These are phyloP conservation scores for Vitis hybrid DNA, from an alignment of 177 flowering plant species.

Conservation along the genomic window DNA sequence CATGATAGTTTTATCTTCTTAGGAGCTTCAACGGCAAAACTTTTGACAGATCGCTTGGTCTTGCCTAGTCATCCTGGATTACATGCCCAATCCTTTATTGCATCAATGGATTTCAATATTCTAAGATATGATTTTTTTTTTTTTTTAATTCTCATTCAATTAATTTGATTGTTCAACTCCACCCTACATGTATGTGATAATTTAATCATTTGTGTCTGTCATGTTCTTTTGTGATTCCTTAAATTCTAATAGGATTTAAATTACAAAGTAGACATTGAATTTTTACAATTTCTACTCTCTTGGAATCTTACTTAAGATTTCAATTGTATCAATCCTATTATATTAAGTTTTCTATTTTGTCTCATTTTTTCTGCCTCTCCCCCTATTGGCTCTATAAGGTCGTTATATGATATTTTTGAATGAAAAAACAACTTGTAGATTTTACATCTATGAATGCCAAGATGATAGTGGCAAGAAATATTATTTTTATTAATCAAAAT, in stretches of 20 bases:
- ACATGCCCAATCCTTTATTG: slow-evolving; percentile 6
- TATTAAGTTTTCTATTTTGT: too few species aligned
- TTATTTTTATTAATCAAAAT: too few species aligned
- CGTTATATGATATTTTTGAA: too few species aligned
- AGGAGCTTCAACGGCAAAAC: slow-evolving; percentile 4
- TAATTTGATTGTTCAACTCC: slow-evolving; percentile 25
- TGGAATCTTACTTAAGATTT: too few species aligned
- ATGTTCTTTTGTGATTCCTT: slow-evolving; percentile 19
- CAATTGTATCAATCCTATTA: too few species aligned
- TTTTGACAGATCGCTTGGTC: slow-evolving; percentile 14
- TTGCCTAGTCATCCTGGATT: not conserved
- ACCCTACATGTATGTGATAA: slow-evolving; percentile 19
- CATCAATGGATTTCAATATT: slow-evolving; percentile 13
- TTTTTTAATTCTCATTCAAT: slow-evolving; percentile 19
- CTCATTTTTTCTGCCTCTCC: too few species aligned
- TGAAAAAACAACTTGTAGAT: too few species aligned
- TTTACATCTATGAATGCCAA: too few species aligned
- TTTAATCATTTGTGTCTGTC: slow-evolving; percentile 16
- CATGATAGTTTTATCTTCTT: not conserved
- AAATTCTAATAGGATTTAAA: slow-evolving; percentile 9
- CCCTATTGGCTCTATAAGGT: too few species aligned
- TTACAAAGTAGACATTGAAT: not conserved
- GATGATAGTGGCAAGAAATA: too few species aligned
- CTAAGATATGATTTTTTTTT: slow-evolving; percentile 6
- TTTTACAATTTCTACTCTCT: too few species aligned